These are phyloP conservation scores for Tylopilus vinaceipallidus DNA, from an alignment of 768 basidiomycete genomes.

Conservation along the genomic window DNA sequence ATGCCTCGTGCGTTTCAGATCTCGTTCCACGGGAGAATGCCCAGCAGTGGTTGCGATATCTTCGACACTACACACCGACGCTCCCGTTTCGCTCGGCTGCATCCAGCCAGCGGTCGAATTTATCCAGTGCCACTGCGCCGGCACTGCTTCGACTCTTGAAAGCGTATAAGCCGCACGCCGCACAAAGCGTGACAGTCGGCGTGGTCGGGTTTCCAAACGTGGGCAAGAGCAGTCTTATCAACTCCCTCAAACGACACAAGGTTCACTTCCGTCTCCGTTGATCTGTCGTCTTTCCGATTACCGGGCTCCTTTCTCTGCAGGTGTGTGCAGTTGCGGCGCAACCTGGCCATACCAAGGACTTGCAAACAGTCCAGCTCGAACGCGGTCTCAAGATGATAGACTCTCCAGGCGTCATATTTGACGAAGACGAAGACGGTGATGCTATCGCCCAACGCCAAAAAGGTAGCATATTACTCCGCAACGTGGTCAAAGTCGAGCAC, in stretches of 20 bases:
- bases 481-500: conserved; percentile 89
- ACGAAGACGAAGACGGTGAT: conserved; percentile 61
- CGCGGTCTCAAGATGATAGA: conserved; percentile 91
- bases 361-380: conserved; percentile 90
- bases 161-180: conserved; percentile 65
- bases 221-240: conserved; percentile 93
- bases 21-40: conserved; percentile 87
- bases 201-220: conserved; percentile 98
- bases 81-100: conserved; percentile 85
- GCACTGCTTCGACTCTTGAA: conserved; percentile 80
- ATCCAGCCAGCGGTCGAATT: conserved; percentile 74
- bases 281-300: neutral
- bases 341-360: conserved; percentile 88
- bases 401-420: conserved; percentile 97
- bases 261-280: conserved; percentile 37
- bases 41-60: conserved; percentile 83
- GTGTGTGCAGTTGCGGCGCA: conserved; percentile 95
- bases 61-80: conserved; percentile 91
- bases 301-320: conserved; percentile 31
- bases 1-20: conserved; percentile 46
- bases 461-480: conserved; percentile 71
- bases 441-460: conserved; percentile 46
- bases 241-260: conserved; percentile 84
- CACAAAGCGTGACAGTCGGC: conserved; percentile 77
- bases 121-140: conserved; percentile 76